Evolutionary conservation across 106 monocot species (phyloP).

Genomic region (Posidonia australis): DNA sequence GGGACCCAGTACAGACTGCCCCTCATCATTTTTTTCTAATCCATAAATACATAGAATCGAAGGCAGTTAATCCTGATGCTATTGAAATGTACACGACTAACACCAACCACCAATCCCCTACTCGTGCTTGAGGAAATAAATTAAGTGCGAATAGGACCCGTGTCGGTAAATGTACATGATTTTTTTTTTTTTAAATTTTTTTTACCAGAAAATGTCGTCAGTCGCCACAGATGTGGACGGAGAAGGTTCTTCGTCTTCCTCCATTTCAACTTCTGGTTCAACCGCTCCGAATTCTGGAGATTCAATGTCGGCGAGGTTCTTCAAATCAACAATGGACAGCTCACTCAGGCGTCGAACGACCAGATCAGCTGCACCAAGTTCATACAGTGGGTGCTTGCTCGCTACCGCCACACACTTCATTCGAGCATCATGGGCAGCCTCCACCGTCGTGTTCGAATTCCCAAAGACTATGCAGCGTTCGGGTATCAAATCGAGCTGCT

Average conservation of each 20-base stretch:
- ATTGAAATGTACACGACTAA: too few species aligned
- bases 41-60: too few species aligned
- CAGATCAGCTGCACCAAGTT: slow-evolving; percentile 75
- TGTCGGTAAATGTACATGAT: too few species aligned
- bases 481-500: slow-evolving; percentile 67
- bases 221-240: slow-evolving; percentile 39
- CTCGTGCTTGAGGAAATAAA: too few species aligned
- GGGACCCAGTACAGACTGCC: too few species aligned
- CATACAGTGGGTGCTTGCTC: slow-evolving; percentile 69
- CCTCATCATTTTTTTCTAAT: too few species aligned
- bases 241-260: slow-evolving; percentile 31
- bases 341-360: slow-evolving; percentile 67
- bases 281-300: slow-evolving; percentile 51
- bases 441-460: slow-evolving; percentile 81
- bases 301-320: slow-evolving; percentile 70
- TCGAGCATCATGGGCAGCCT: slow-evolving; percentile 79
- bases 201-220: slow-evolving; percentile 58
- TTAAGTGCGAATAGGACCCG: too few species aligned
- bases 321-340: slow-evolving; percentile 73
- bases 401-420: slow-evolving; percentile 98
- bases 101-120: too few species aligned
- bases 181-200: too few species aligned
- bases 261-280: slow-evolving; percentile 53
- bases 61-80: too few species aligned
- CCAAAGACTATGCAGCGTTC: slow-evolving; percentile 92